A percentile compares a stretch with the other conserved stretches of the same genome.
These are phyloP conservation scores for Xylaria hypoxylon DNA, from an alignment of 2,329 filamentous ascomycete genomes.

Conservation along the genomic window DNA sequence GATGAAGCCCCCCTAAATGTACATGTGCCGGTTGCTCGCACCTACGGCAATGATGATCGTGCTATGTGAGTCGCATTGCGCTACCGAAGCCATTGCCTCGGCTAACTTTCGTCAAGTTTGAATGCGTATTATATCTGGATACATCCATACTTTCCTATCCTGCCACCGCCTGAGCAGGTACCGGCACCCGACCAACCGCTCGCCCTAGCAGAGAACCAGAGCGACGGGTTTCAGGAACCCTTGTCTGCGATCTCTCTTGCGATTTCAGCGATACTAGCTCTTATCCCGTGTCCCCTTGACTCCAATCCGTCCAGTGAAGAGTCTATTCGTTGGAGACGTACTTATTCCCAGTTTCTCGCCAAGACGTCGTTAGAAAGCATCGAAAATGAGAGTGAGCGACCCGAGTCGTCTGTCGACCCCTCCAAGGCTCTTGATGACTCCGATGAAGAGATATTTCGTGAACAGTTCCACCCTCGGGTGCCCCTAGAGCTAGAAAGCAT, in stretches of 20 bases:
- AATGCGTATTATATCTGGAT: slow-evolving; percentile 66
- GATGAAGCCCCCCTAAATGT: slow-evolving; percentile 35
- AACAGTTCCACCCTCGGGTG: slow-evolving; percentile 58
- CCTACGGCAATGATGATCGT: slow-evolving; percentile 55
- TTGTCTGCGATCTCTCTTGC: slow-evolving; percentile 59
- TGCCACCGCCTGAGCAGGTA: slow-evolving; percentile 56
- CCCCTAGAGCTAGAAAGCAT: slow-evolving; percentile 61
- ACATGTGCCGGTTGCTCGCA: slow-evolving; percentile 54
- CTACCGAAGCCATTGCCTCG: not conserved
- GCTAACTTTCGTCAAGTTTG: slow-evolving; percentile 49
- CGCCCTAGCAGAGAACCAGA: slow-evolving; percentile 53
- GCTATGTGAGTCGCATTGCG: slow-evolving; percentile 53
- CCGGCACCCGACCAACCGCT: slow-evolving; percentile 51
- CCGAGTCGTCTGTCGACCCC: slow-evolving; percentile 59
- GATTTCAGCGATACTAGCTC: slow-evolving; percentile 60
- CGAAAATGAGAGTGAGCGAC: slow-evolving; percentile 61
- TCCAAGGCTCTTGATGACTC: slow-evolving; percentile 57
- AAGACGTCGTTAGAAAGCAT: slow-evolving; percentile 61
- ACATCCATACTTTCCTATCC: slow-evolving; percentile 62
- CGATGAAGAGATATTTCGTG: slow-evolving; percentile 49
- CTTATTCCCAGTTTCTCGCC: slow-evolving; percentile 62
- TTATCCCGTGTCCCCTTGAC: slow-evolving; percentile 60
- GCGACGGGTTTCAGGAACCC: slow-evolving; percentile 54
- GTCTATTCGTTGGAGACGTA: slow-evolving; percentile 58
- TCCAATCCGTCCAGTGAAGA: slow-evolving; percentile 52